Conservation (phyloP, 2,329 filamentous ascomycete genomes). For the Nigrospora oryzae region DNA sequence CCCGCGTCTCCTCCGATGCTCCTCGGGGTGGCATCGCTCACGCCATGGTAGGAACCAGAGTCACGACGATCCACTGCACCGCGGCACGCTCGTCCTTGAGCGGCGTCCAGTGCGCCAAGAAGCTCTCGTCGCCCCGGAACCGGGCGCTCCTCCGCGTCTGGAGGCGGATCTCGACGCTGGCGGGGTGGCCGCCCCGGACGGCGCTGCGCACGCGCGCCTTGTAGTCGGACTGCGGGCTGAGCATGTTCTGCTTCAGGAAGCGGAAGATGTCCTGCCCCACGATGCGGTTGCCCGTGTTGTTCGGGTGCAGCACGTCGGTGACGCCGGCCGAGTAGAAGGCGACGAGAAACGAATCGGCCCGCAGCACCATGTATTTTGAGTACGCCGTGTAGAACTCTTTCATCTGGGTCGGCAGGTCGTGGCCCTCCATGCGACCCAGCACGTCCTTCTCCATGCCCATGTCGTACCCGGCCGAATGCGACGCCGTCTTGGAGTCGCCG, state of each 20-base stretch:
- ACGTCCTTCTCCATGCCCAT: slow-evolving; percentile 15
- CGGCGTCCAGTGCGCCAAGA: slow-evolving; percentile 13
- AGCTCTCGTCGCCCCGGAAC: slow-evolving; percentile 15
- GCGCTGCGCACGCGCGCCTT: slow-evolving; percentile 10
- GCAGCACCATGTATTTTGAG: slow-evolving; percentile 16
- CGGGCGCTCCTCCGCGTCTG: slow-evolving; percentile 15
- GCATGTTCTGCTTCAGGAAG: slow-evolving; percentile 16
- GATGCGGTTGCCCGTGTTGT: slow-evolving; percentile 11
- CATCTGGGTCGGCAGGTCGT: slow-evolving; percentile 14
- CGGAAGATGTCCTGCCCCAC: slow-evolving; percentile 15
- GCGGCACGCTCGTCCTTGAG: slow-evolving; percentile 12
- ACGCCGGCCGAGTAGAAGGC: slow-evolving; percentile 16
- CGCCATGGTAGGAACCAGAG: slow-evolving; percentile 5
- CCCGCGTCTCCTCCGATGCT: no score
- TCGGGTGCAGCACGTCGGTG: slow-evolving; percentile 13
- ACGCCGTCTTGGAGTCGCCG: background rate
- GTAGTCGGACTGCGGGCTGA: slow-evolving; percentile 12
- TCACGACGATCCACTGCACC: slow-evolving; percentile 8
- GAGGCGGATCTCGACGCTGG: slow-evolving; percentile 16
- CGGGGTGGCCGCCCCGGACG: slow-evolving; percentile 19
- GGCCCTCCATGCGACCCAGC: slow-evolving; percentile 15
- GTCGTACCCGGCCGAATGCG: background rate
- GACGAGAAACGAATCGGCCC: slow-evolving; percentile 13
- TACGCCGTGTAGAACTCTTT: slow-evolving; percentile 19
- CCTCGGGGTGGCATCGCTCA: background rate